Evolutionary conservation across 495 filamentous ascomycete species (phyloP), one percentile per base, ranked within the genome.

Genomic region (Neurospora terricola): DNA sequence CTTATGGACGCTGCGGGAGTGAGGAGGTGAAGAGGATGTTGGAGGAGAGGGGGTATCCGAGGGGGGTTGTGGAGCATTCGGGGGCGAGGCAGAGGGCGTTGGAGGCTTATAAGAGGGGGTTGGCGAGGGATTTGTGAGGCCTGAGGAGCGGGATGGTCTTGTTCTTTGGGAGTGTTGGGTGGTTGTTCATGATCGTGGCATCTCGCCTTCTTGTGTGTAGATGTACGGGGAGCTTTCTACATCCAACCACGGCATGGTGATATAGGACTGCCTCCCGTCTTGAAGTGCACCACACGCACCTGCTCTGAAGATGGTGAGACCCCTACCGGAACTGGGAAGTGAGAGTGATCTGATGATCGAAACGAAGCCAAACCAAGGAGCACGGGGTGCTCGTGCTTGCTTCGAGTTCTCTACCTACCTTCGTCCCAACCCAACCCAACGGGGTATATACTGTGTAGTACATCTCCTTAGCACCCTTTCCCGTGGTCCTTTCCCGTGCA

Each of bases 41-140:
- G 38, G 83, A 85, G 80, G 89, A 87, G 82, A 83, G 84, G 45
- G 91, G 90, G 11, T 97, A 98, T 83, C 93, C 94, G 12, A 82
- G 82, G 81, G 86, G 86, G 36, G 89, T 94, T 73, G 92, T 97
- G 11, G 87, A 92, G 21, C 94, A 98, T 79, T 89, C 90, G 77
- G 81, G 80, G 38, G 85, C 85, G 70, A 87, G 93, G 76, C 88
- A 91, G 38, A 82, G 88, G 76, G 90, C 91, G 38, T 82, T 96
- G 76, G 84, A 79, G 70, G 87, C 89, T 76, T 97, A 94, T 79
- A 97, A 97, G 82, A 83, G 80, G 38, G 77, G 77, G 37, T 73
- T 76, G 21, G 73, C 75, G 70, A 76, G 75, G 23, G 73, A 71
- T 18, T 18, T 76, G 9, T 78, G 68, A 72, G 30, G 30, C 30